Conservation (phyloP, 2,329 filamentous ascomycete species). For the Sporothrix luriei region DNA sequence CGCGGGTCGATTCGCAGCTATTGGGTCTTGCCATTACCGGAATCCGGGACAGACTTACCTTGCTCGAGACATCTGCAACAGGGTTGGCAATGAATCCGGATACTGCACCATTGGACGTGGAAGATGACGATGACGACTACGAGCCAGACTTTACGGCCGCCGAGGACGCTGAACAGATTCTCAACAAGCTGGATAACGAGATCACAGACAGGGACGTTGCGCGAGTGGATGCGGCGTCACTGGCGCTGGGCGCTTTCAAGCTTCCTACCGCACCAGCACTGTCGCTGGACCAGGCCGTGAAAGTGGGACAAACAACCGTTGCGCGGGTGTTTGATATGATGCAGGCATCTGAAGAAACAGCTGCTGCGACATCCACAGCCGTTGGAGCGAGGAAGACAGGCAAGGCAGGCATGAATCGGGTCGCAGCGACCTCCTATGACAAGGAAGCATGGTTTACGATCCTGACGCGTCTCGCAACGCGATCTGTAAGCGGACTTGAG, state of each 20-base stretch:
- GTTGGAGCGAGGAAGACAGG: slow-evolving; percentile 43
- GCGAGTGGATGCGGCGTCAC: slow-evolving; percentile 51
- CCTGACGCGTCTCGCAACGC: slow-evolving; percentile 80
- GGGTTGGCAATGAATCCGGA: slow-evolving; percentile 57
- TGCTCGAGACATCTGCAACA: slow-evolving; percentile 48
- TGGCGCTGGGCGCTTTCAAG: slow-evolving; percentile 76
- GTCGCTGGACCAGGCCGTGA: slow-evolving; percentile 69
- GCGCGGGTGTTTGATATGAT: slow-evolving; percentile 78
- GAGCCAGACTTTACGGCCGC: slow-evolving; percentile 81
- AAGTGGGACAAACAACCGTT: slow-evolving; percentile 73
- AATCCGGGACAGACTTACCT: slow-evolving; percentile 54
- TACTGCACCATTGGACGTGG: slow-evolving; percentile 64
- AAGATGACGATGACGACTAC: slow-evolving; percentile 76
- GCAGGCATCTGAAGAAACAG: slow-evolving; percentile 68
- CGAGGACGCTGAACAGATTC: slow-evolving; percentile 75
- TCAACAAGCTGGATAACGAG: slow-evolving; percentile 73
- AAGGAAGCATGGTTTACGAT: slow-evolving; percentile 90
- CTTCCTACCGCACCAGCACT: slow-evolving; percentile 76
- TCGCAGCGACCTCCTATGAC: slow-evolving; percentile 82
- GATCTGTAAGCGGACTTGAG: slow-evolving; percentile 72
- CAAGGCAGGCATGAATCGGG: slow-evolving; percentile 75
- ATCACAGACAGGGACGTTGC: slow-evolving; percentile 57
- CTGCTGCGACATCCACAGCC: slow-evolving; percentile 43
- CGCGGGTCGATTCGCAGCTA: slow-evolving; percentile 67
- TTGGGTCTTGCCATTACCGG: slow-evolving; percentile 72